Evolutionary conservation across 208 protist genomes (phyloP).

Genomic region (Leishmania martiniquensis): DNA sequence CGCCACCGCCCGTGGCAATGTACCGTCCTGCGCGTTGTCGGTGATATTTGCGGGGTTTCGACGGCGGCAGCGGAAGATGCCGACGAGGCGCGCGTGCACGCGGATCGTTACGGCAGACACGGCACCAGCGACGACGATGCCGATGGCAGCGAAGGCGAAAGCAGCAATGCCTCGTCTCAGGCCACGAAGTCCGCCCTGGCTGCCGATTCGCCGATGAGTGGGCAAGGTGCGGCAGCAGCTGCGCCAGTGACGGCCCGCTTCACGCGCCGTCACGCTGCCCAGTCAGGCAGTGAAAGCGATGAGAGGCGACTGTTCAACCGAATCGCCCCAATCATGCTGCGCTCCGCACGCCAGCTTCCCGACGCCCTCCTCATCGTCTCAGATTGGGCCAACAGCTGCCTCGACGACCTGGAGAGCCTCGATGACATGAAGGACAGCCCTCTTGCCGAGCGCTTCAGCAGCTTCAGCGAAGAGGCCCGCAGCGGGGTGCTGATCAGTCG

Average conservation of each 20-base stretch:
- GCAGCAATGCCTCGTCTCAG: not conserved
- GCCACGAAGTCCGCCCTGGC: slow-evolving; percentile 7
- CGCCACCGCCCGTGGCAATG: slow-evolving; percentile 81
- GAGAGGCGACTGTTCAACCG: slow-evolving; percentile 81
- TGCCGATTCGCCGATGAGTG: not conserved
- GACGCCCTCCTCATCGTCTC: slow-evolving; percentile 79
- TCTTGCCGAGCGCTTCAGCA: slow-evolving; percentile 63
- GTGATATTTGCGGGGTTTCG: slow-evolving; percentile 68
- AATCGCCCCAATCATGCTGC: slow-evolving; percentile 82
- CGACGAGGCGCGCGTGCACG: slow-evolving; percentile 55
- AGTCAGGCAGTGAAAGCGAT: slow-evolving; percentile 33
- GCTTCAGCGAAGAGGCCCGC: slow-evolving; percentile 83
- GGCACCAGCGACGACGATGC: not conserved
- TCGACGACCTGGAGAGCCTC: slow-evolving; percentile 81
- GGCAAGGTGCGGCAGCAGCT: not conserved
- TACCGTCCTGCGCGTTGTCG: slow-evolving; percentile 71
- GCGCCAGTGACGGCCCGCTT: not conserved
- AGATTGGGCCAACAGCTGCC: slow-evolving; percentile 89
- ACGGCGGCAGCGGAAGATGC: slow-evolving; percentile 55
- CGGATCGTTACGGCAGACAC: slow-evolving; percentile 23
- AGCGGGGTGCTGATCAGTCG: slow-evolving; percentile 85
- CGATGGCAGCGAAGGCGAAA: slow-evolving; percentile 9
- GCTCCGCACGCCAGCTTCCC: slow-evolving; percentile 62
- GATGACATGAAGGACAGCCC: slow-evolving; percentile 82
- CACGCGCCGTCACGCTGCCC: not conserved